Percentiles rank a stretch among this genome's conserved stretches.
These are phyloP conservation scores for Epichloe glyceriae DNA, from an alignment of 2,329 filamentous ascomycete species.

Conservation along the genomic window DNA sequence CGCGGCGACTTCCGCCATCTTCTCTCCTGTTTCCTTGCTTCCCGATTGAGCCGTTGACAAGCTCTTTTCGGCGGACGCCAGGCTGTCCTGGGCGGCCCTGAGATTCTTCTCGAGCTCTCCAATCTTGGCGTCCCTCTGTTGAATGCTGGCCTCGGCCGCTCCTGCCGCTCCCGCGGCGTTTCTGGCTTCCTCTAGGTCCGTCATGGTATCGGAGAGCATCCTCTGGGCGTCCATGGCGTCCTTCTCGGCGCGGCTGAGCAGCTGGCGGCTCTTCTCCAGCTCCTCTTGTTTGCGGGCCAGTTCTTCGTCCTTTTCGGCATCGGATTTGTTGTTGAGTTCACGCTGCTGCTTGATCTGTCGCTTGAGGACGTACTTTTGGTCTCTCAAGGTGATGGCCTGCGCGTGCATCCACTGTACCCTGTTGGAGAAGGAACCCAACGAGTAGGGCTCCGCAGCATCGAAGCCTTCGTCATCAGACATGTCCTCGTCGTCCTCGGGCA, in stretches of 20 bases:
- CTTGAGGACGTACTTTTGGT: constrained; percentile 81
- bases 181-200: constrained; percentile 31
- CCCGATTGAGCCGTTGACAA: constrained; percentile 23
- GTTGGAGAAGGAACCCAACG: constrained; percentile 60
- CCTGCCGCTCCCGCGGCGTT: constrained; percentile 13
- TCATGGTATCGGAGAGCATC: constrained; percentile 35
- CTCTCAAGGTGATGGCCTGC: constrained; percentile 63
- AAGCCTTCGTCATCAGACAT: constrained; percentile 49
- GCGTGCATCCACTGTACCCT: constrained; percentile 70
- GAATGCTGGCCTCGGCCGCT: constrained; percentile 13
- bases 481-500: constrained; percentile 42
- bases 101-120: constrained; percentile 24
- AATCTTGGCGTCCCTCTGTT: constrained; percentile 26
- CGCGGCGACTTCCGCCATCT: constrained; percentile 13
- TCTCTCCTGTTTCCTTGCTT: constrained; percentile 22
- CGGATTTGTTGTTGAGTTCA: constrained; percentile 79
- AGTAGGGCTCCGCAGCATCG: constrained; percentile 49
- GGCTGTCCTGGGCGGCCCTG: constrained; percentile 7
- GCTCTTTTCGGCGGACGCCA: constrained; percentile 19
- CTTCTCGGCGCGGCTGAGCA: constrained; percentile 24
- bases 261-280: constrained; percentile 30
- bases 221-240: constrained; percentile 27
- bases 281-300: constrained; percentile 45
- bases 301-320: constrained; percentile 54
- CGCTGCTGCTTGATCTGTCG: constrained; percentile 92